Evolutionary conservation across 73 alveolate genomes (phyloP).

Genomic region (Uronychia binucleata): DNA sequence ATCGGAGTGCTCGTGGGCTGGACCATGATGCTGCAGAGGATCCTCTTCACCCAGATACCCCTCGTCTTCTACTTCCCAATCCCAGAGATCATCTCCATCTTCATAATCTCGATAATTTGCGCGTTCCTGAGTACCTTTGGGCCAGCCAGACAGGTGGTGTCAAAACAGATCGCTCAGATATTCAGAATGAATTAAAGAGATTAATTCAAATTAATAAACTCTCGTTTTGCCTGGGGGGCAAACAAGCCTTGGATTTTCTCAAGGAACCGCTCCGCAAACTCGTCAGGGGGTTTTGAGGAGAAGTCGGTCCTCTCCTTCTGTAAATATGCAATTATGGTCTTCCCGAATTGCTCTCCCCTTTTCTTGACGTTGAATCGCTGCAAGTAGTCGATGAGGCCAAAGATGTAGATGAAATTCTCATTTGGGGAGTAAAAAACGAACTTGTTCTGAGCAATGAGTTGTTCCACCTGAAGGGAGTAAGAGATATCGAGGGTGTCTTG

Average conservation of each 20-base stretch:
- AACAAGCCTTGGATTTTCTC: constrained; percentile 51
- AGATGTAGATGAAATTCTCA: constrained; percentile 35
- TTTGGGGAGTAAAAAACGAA: constrained; percentile 57
- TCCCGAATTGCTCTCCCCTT: constrained; percentile 55
- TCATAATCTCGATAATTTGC: constrained; percentile 45
- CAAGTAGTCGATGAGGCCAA: constrained; percentile 64
- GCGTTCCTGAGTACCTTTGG: constrained; percentile 58
- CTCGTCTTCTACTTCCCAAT: constrained; percentile 58
- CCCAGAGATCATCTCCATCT: constrained; percentile 28
- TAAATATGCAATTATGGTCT: constrained; percentile 41
- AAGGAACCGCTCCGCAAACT: constrained; percentile 56
- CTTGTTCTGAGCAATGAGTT: constrained; percentile 9
- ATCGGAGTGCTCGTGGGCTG: constrained; percentile 95
- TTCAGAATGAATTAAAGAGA: constrained; percentile 50
- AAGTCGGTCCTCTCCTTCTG: constrained; percentile 48
- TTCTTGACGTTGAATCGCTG: constrained; percentile 57
- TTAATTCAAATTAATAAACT: not conserved
- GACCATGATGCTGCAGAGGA: constrained; percentile 94
- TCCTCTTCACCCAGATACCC: constrained; percentile 76
- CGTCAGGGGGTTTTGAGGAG: constrained; percentile 64
- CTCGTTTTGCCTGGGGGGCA: not conserved
- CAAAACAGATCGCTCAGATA: constrained; percentile 64
- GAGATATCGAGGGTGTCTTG: not conserved
- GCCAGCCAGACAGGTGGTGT: constrained; percentile 59
- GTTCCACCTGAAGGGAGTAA: not conserved